Conservation (phyloP, 192 early-diverging fungal genomes). For the Coemansia sp. region DNA sequence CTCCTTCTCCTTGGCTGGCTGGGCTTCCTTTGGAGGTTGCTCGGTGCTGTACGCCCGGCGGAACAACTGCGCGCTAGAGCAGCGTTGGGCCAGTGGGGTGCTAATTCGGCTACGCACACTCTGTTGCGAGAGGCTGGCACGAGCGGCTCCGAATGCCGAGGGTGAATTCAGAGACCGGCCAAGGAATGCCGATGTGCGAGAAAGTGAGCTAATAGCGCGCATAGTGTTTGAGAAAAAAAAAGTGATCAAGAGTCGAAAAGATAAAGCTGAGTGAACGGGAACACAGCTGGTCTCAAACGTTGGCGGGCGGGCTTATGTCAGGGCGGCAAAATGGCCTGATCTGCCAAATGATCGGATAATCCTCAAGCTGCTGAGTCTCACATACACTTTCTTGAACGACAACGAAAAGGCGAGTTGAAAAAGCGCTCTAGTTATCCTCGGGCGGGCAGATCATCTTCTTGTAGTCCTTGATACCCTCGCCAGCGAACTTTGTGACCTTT, state of each 20-base stretch:
- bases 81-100: not conserved
- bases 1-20: not conserved
- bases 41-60: conserved; percentile 33
- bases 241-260: conserved; percentile 2
- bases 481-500: conserved; percentile 80
- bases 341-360: not conserved
- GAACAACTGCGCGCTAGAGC: not conserved
- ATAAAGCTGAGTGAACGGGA: not conserved
- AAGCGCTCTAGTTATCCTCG: conserved; percentile 12
- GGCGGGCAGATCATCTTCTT: conserved; percentile 59
- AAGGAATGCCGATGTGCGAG: not conserved
- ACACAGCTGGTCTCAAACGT: not conserved
- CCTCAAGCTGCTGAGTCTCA: too few relatives aligned
- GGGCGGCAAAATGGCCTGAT: not conserved
- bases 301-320: not conserved
- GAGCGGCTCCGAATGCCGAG: not conserved
- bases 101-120: not conserved
- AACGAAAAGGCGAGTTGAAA: not conserved
- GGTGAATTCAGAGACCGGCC: not conserved
- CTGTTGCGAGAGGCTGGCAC: not conserved
- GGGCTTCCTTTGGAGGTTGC: conserved; percentile 10
- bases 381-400: not conserved
- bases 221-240: conserved; percentile 12
- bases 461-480: conserved; percentile 83
- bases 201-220: conserved; percentile 17